phyloP scores from a whole-genome alignment of 208 protist genomes.

The Crithidia thermophila region DNA sequence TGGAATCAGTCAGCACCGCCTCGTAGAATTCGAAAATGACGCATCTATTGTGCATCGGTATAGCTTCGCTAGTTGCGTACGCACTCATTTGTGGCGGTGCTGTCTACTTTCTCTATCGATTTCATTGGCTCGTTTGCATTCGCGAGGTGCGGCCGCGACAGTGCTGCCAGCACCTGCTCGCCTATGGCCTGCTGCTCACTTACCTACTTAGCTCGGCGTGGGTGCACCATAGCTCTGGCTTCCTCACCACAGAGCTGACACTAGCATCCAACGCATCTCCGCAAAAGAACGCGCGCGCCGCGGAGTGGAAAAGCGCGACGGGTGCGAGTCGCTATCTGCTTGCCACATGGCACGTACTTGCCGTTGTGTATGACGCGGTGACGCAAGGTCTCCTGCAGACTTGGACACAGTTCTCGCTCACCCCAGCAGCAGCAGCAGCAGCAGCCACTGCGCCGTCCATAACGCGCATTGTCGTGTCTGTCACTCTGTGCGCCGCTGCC shows the following conservation, averaged over 20 bases:
- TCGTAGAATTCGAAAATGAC: neutral
- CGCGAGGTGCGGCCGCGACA: slow-evolving; percentile 28
- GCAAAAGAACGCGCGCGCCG: no score
- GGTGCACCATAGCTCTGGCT: neutral
- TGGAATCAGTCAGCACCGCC: neutral
- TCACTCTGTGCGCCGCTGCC: neutral
- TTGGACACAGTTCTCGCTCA: neutral
- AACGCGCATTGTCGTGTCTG: neutral
- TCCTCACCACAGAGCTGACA: neutral
- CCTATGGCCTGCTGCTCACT: slow-evolving; percentile 21
- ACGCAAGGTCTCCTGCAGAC: slow-evolving; percentile 11
- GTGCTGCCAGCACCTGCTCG: slow-evolving; percentile 10
- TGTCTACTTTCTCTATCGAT: slow-evolving; percentile 18
- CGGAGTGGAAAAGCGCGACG: no score
- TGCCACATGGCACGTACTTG: neutral
- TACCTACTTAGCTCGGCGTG: slow-evolving; percentile 15
- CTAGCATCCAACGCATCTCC: no score
- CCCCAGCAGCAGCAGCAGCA: neutral
- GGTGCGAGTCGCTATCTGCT: no score
- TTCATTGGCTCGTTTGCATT: slow-evolving; percentile 24
- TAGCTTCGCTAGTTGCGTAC: slow-evolving; percentile 8
- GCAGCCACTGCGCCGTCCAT: neutral
- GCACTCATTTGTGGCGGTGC: neutral
- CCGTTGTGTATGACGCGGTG: neutral
- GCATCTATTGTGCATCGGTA: neutral